A percentile compares a stretch with the other conserved stretches of the same genome.
Conservation (phyloP, 768 basidiomycete genomes). For the Suillus subaureus region DNA sequence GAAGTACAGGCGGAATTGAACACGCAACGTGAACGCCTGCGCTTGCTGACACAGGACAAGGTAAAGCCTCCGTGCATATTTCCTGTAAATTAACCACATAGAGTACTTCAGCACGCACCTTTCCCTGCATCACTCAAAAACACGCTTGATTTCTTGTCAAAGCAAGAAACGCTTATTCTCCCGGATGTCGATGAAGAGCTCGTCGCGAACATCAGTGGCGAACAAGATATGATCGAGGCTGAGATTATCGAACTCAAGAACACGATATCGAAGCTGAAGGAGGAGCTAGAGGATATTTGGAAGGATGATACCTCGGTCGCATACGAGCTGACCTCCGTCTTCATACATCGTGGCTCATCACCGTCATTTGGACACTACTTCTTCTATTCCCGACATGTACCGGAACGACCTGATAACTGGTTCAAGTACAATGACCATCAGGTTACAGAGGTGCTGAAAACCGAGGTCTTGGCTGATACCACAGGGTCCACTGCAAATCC, state of each 20-base stretch:
- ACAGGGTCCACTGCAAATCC: slow-evolving; percentile 92
- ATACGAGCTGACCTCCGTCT: slow-evolving; percentile 93
- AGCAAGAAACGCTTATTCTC: slow-evolving; percentile 44
- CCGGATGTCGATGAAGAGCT: slow-evolving; percentile 66
- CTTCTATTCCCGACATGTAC: slow-evolving; percentile 90
- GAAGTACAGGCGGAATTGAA: slow-evolving; percentile 68
- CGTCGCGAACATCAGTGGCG: slow-evolving; percentile 49
- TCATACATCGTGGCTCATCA: slow-evolving; percentile 89
- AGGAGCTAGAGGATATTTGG: slow-evolving; percentile 78
- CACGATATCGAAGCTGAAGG: slow-evolving; percentile 57
- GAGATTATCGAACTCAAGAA: slow-evolving; percentile 61
- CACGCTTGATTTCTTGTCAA: slow-evolving; percentile 59
- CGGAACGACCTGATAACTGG: slow-evolving; percentile 80
- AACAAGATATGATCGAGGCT: slow-evolving; percentile 50
- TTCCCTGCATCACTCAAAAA: slow-evolving; percentile 57
- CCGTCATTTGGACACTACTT: slow-evolving; percentile 94
- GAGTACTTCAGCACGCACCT: slow-evolving; percentile 53
- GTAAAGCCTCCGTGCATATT: slow-evolving; percentile 39
- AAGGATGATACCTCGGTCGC: slow-evolving; percentile 60
- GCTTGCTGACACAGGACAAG: slow-evolving; percentile 70
- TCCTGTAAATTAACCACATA: slow-evolving; percentile 2
- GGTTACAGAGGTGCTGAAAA: slow-evolving; percentile 73
- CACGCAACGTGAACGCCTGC: slow-evolving; percentile 65
- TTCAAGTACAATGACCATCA: slow-evolving; percentile 97
- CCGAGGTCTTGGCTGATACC: slow-evolving; percentile 87